phyloP scores from a whole-genome alignment of 2,329 filamentous ascomycete genomes.

The Dothistroma pini region DNA sequence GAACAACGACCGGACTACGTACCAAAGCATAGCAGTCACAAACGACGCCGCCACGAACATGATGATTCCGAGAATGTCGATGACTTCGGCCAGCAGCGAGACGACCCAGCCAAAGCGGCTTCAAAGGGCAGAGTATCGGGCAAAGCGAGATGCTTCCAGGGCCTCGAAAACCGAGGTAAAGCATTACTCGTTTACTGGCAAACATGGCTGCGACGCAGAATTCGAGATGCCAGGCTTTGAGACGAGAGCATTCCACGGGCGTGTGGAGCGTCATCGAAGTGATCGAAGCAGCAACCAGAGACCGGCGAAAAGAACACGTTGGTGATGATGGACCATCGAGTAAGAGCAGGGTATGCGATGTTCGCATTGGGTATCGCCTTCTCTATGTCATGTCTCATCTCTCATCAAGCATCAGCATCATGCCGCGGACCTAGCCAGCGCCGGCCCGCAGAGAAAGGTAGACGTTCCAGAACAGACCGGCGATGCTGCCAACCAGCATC shows the following conservation, averaged over 20 bases:
- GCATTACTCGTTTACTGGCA: background rate
- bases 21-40: background rate
- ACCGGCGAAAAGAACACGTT: background rate
- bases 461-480: conserved; percentile 70
- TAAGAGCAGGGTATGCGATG: background rate
- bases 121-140: background rate
- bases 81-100: background rate
- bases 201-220: background rate
- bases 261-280: background rate
- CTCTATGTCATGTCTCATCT: background rate
- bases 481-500: conserved; percentile 66
- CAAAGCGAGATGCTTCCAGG: background rate
- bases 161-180: background rate
- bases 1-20: background rate
- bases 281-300: background rate
- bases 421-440: background rate
- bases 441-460: conserved; percentile 63
- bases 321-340: background rate
- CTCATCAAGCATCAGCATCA: background rate
- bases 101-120: background rate
- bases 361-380: background rate
- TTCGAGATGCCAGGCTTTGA: background rate
- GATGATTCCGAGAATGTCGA: background rate
- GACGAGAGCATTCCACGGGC: background rate
- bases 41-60: background rate